phyloP scores from a whole-genome alignment of 768 basidiomycete genomes.

The Daedalea quercina region DNA sequence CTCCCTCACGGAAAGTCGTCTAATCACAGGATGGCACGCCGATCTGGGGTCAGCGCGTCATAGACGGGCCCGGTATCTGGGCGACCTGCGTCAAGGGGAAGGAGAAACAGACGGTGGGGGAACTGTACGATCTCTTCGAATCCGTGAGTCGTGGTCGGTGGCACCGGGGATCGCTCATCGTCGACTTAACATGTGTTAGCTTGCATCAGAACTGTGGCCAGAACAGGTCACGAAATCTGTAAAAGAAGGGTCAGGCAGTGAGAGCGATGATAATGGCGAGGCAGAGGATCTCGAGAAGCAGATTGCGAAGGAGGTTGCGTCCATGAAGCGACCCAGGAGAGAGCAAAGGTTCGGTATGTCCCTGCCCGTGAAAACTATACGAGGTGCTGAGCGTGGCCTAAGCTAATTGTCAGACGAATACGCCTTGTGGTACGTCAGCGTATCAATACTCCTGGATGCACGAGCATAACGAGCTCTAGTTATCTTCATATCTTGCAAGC shows the following conservation, averaged over 20 bases:
- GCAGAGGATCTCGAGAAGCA: slow-evolving; percentile 59
- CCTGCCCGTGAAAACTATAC: not conserved
- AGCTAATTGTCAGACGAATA: slow-evolving; percentile 78
- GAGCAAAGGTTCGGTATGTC: slow-evolving; percentile 60
- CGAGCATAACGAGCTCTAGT: slow-evolving; percentile 33
- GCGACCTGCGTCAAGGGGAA: slow-evolving; percentile 81
- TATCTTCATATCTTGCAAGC: slow-evolving; percentile 73
- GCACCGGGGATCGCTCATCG: not conserved
- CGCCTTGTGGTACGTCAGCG: slow-evolving; percentile 56
- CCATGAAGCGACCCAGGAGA: slow-evolving; percentile 58
- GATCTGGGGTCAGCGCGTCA: slow-evolving; percentile 54
- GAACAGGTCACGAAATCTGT: slow-evolving; percentile 16
- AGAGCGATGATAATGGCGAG: slow-evolving; percentile 25
- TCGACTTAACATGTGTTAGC: slow-evolving; percentile 28
- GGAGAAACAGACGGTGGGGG: slow-evolving; percentile 70
- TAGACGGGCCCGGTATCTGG: slow-evolving; percentile 85
- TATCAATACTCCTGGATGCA: not conserved
- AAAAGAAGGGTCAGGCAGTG: slow-evolving; percentile 8
- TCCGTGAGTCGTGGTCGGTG: slow-evolving; percentile 39
- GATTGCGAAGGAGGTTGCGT: slow-evolving; percentile 63
- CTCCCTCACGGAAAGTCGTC: not conserved
- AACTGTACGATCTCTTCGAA: slow-evolving; percentile 75
- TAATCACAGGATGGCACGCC: slow-evolving; percentile 56
- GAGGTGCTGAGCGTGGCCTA: not conserved
- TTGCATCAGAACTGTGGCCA: slow-evolving; percentile 72